Evolutionary conservation across 257 asterid genomes (phyloP), one percentile per base, ranked within the genome.

Genomic region (Ilex asprella): DNA sequence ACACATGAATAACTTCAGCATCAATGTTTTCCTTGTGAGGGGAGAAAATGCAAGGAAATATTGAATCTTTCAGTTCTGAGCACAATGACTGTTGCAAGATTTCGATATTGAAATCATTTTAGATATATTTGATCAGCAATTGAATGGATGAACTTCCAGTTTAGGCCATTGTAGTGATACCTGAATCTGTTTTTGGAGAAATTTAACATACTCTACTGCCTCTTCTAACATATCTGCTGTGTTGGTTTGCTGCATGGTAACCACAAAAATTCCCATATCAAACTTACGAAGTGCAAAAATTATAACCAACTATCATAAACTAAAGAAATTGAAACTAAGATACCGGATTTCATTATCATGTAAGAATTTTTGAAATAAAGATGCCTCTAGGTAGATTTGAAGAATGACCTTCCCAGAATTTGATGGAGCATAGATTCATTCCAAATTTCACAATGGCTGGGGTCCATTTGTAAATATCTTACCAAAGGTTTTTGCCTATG

Each of bases 211-310:
- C 61, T 84, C 85, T 30, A 88, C 96, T 43, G 96, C 98, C 73
- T 91, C 98, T 11, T 91, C 98, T 68, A 91, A 84, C 98, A 88
- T 88, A 86, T 91, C 96, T n/a, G 96, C 91, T 0, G 98, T 91
- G 84, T 88, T 91, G 2, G 96, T 91, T 91, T 86, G 96, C 96
- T 91, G 91, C 83, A 68, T 43, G 58, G 43, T 29, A 74, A 67
- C 73, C 67, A 55, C 55, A 66, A 67, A 58, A 72, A 35, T 64
- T 31, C 46, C 59, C 41, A 21, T 41, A 3, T 39, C 39, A 61
- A 41, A 61, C 13, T 60, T 59, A 27, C 31, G 10, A 61, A 70
- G 62, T 47, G 60, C 55, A 41, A 30, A 56, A 55, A 35, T 29
- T 7, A 31, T 62, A 50, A 32, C 35, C 41, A 43, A 61, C 30